Conservation (phyloP, 495 filamentous ascomycete genomes). For the Alectoria sarmentosa region DNA sequence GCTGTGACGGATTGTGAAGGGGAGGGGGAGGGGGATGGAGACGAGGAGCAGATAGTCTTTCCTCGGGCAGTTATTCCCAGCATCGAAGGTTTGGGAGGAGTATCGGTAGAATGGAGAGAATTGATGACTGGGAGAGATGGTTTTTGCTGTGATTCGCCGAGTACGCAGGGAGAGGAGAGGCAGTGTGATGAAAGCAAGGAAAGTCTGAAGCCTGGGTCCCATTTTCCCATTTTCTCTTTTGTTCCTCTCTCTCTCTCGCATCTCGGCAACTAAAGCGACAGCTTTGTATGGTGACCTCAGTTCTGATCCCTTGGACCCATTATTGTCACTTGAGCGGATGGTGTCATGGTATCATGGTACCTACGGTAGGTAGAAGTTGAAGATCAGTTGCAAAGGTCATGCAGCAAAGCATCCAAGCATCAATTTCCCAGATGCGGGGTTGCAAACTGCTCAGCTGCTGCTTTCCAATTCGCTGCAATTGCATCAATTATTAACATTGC, state of each 20-base stretch:
- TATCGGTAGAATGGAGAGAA: too few relatives aligned
- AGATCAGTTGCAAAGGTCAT: constrained; percentile 9
- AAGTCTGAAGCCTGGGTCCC: neutral
- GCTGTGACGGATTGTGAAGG: neutral
- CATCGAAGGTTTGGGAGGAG: neutral
- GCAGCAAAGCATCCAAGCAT: constrained; percentile 5
- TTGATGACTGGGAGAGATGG: neutral
- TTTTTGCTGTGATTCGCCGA: neutral
- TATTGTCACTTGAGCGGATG: neutral
- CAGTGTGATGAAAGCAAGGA: neutral
- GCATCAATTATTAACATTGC: too few relatives aligned
- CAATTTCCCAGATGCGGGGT: constrained; percentile 2
- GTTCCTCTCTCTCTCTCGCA: too few relatives aligned
- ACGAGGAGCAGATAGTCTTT: neutral
- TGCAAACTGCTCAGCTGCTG: neutral
- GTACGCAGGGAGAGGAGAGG: neutral
- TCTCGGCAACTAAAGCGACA: too few relatives aligned
- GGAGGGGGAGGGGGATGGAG: neutral
- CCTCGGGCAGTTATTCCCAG: neutral
- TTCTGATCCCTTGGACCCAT: neutral
- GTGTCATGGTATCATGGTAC: neutral
- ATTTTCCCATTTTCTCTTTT: too few relatives aligned
- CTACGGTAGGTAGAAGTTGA: neutral
- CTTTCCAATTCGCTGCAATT: neutral
- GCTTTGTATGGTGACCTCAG: neutral